Base-by-base conservation (phyloP, 2,329 filamentous ascomycete genomes). In the Alternaria solani region DNA sequence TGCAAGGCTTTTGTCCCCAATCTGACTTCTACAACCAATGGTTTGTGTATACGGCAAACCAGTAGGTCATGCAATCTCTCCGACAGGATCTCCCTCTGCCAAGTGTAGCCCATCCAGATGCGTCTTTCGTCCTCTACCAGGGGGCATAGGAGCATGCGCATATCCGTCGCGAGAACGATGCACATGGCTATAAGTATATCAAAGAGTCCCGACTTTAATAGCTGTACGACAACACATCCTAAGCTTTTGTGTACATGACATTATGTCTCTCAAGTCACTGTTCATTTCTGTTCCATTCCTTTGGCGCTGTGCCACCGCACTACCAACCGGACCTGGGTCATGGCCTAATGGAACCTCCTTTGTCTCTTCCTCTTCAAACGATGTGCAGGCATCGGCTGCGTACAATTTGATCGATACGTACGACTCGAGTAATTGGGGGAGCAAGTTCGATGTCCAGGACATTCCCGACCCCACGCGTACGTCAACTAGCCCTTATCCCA, bases 381-480 rank as follows among this genome's bases (percentile, higher is more conserved):
- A 68, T 18, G 23, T 63, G 12, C 41, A 53, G 12, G 56, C 39
- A 20, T 51, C 59, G 36, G 63, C 71, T 16, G 69, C 74, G 3
- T 78, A 76, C 51, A 63, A 63, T 2, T 54, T 79, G 51, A 71
- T 74, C 16, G 76, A 78, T 8, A 77, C 68, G 3, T 80, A 80
- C 41, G 74, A 79, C 63, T 67, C 70, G 9, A 74, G 68, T 47
- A 80, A 80, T 66, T 80, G 77, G 78, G 55, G 76, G 9, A 72
- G 61, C 64, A 79, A 73, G 56, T 79, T 79, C 49, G 61, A 72
- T 36, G 73, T 78, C n/a, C 70, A 78, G 42, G 66, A 70, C 42
- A 79, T 78, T 18, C 42, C 64, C 28, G 76, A 79, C 36, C 76
- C 76, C 16, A 78, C 76, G 34, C 75, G 75, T 77, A 64, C 8